Evolutionary conservation across 2,329 filamentous ascomycete species (phyloP).

Genomic region (Paraconiothyrium sp.): DNA sequence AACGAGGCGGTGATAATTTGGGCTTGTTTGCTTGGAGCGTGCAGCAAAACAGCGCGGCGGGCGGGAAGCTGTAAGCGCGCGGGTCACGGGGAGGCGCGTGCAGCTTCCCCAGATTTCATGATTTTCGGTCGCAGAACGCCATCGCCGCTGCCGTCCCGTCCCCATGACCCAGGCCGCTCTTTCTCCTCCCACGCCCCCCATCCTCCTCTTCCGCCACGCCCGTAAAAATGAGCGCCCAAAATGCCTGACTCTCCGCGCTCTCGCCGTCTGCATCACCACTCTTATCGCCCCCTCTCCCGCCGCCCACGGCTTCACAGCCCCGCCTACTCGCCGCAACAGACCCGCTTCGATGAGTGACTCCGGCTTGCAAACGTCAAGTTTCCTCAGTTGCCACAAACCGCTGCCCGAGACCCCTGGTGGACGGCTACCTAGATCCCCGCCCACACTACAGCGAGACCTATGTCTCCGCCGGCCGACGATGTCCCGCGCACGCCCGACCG

Average conservation of each 20-base stretch:
- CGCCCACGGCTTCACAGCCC: conserved; percentile 30
- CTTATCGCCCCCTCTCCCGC: not conserved
- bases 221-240: conserved; percentile 6
- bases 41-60: conserved; percentile 13
- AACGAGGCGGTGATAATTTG: conserved; percentile 10
- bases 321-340: conserved; percentile 27
- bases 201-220: conserved; percentile 8
- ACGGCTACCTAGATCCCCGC: not conserved
- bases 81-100: not conserved
- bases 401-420: conserved; percentile 3
- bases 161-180: conserved; percentile 4
- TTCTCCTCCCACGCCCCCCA: conserved; percentile 3
- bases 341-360: conserved; percentile 22
- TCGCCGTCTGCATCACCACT: conserved; percentile 10
- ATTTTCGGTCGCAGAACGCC: conserved; percentile 9
- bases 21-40: conserved; percentile 27
- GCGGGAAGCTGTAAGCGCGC: not conserved
- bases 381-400: conserved; percentile 24
- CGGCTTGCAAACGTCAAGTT: conserved; percentile 20
- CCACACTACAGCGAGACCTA: conserved; percentile 30
- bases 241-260: conserved; percentile 11
- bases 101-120: conserved; percentile 12
- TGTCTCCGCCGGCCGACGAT: conserved; percentile 51
- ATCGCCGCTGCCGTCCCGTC: conserved; percentile 8
- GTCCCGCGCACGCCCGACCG: conserved; percentile 50